Percentiles rank a stretch among this genome's conserved stretches.
Conservation (phyloP, 2,329 filamentous ascomycete genomes). For the Aspergillus fijiensis region DNA sequence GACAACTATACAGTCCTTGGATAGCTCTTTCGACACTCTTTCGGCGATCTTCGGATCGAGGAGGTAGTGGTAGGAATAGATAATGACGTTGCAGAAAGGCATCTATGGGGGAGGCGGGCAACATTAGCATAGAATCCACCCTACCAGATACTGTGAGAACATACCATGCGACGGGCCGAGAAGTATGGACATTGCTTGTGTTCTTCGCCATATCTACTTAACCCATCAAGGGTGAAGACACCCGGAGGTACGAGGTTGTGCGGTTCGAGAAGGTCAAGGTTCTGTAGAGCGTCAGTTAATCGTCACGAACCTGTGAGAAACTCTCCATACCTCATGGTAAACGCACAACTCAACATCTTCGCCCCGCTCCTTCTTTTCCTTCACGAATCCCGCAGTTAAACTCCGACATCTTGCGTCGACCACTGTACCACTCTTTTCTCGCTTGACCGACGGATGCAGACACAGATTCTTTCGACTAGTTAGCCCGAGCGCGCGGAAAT, state of each 20-base stretch:
- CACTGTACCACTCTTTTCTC: conserved; percentile 90
- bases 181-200: conserved; percentile 99
- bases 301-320: background rate
- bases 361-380: conserved; percentile 93
- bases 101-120: conserved; percentile 59
- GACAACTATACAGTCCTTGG: conserved; percentile 97
- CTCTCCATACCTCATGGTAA: conserved; percentile 75
- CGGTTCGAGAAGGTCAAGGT: conserved; percentile 89
- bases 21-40: conserved; percentile 88
- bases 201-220: conserved; percentile 86
- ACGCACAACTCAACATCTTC: conserved; percentile 93
- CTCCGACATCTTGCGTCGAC: conserved; percentile 96
- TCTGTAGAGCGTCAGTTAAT: conserved; percentile 52
- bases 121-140: background rate
- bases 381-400: conserved; percentile 93
- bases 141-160: conserved; percentile 16
- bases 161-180: conserved; percentile 86
- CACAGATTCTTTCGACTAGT: conserved; percentile 98
- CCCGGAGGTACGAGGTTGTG: conserved; percentile 93
- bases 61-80: conserved; percentile 98
- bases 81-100: conserved; percentile 99
- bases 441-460: conserved; percentile 90
- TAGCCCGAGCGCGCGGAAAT: conserved; percentile 86
- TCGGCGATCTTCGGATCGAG: conserved; percentile 98
- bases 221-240: conserved; percentile 90